A percentile compares a stretch with the other conserved stretches of the same genome.
Conservation (phyloP, 2,329 filamentous ascomycete species). For the Pseudogymnoascus sp. region DNA sequence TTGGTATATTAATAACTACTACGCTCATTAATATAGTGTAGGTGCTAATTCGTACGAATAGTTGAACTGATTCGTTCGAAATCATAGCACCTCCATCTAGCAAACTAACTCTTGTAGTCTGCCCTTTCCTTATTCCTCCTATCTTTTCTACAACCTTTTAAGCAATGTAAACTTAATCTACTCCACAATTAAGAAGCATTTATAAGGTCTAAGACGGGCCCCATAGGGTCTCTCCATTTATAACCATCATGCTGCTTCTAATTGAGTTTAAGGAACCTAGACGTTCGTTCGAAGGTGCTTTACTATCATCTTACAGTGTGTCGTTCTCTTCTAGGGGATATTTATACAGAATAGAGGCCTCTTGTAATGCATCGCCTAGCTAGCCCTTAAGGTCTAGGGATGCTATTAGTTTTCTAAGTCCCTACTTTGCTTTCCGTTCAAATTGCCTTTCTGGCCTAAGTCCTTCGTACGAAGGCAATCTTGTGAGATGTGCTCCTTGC, state of each 20-base stretch:
- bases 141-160: neutral
- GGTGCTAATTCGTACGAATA: neutral
- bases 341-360: neutral
- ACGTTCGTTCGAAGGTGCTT: neutral
- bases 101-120: neutral
- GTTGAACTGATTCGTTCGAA: neutral
- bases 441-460: neutral
- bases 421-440: neutral
- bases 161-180: neutral
- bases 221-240: neutral
- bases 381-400: neutral
- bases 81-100: neutral
- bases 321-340: neutral
- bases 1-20: neutral
- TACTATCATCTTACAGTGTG: neutral
- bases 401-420: neutral
- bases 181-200: neutral
- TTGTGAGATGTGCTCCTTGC: neutral
- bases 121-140: neutral
- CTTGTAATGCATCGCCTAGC: neutral
- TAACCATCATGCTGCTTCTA: neutral
- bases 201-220: neutral
- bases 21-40: neutral
- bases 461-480: neutral
- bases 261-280: neutral